Conservation (phyloP, 2,329 filamentous ascomycete genomes). For the Mariannaea sp. region DNA sequence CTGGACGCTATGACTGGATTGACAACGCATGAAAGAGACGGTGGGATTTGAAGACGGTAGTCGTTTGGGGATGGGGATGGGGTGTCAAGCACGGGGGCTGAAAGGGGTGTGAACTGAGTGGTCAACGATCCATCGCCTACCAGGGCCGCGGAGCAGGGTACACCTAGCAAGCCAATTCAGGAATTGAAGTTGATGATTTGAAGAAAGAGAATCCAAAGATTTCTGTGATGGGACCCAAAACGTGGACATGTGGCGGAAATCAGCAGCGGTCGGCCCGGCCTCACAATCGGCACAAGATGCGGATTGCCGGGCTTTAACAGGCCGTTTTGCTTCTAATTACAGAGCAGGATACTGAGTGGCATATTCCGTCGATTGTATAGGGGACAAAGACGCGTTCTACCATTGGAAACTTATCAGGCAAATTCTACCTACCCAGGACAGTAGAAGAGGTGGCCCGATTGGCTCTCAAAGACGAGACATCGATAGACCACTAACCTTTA, state of each 20-base stretch:
- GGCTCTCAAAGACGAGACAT: constrained; percentile 21
- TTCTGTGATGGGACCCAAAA: constrained; percentile 21
- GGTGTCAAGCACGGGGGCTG: constrained; percentile 34
- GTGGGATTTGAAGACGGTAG: constrained; percentile 39
- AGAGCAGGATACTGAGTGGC: constrained; percentile 31
- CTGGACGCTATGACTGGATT: constrained; percentile 34
- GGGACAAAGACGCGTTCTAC: constrained; percentile 5
- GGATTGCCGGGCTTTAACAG: constrained; percentile 22
- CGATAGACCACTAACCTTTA: constrained; percentile 23
- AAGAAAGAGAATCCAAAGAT: background rate
- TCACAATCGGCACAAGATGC: constrained; percentile 30
- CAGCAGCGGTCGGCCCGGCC: constrained; percentile 20
- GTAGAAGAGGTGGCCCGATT: constrained; percentile 21
- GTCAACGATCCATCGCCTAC: constrained; percentile 11
- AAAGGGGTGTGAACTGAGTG: constrained; percentile 34
- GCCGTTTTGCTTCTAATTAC: constrained; percentile 26
- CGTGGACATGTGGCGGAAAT: constrained; percentile 32
- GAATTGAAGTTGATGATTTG: constrained; percentile 13
- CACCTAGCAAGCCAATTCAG: constrained; percentile 18
- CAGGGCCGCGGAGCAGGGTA: constrained; percentile 26
- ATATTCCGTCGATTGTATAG: constrained; percentile 27
- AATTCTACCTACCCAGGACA: constrained; percentile 19
- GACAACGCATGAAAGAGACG: constrained; percentile 36
- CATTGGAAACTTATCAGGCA: constrained; percentile 17
- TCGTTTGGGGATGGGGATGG: constrained; percentile 38